phyloP scores from a whole-genome alignment of 768 basidiomycete species.

The Daedaleopsis nitida region DNA sequence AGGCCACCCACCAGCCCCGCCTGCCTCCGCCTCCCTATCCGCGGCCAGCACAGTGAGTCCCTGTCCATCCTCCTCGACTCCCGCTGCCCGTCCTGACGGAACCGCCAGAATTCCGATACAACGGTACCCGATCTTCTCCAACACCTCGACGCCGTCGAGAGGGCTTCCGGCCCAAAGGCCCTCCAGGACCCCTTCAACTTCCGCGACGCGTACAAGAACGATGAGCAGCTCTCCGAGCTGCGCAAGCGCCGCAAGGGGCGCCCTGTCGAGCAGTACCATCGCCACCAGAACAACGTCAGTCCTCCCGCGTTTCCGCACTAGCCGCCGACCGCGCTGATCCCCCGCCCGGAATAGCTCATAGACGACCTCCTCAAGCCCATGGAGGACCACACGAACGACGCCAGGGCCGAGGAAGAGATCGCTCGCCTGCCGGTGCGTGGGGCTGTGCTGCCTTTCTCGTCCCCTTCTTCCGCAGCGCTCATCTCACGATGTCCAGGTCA shows the following conservation, averaged over 20 bases:
- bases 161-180: slow-evolving; percentile 15
- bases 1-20: not conserved
- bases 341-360: slow-evolving; percentile 62
- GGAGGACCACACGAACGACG: slow-evolving; percentile 86
- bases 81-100: slow-evolving; percentile 21
- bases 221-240: slow-evolving; percentile 63
- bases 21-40: slow-evolving; percentile 3
- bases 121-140: slow-evolving; percentile 47
- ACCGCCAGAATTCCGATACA: slow-evolving; percentile 47
- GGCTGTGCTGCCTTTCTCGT: not conserved
- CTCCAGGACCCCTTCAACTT: slow-evolving; percentile 66
- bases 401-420: slow-evolving; percentile 65
- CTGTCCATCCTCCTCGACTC: no score
- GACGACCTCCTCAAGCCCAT: slow-evolving; percentile 86
- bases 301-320: not conserved
- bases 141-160: slow-evolving; percentile 36
- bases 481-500: slow-evolving; percentile 55
- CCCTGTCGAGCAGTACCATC: slow-evolving; percentile 64
- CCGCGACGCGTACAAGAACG: slow-evolving; percentile 58
- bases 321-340: slow-evolving; percentile 1
- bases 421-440: slow-evolving; percentile 60
- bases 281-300: slow-evolving; percentile 68
- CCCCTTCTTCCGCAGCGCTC: not conserved
- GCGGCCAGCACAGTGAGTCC: slow-evolving; percentile 5
- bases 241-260: slow-evolving; percentile 63